Conservation (phyloP, 139 green algal species). For the Chloropicon primus region DNA sequence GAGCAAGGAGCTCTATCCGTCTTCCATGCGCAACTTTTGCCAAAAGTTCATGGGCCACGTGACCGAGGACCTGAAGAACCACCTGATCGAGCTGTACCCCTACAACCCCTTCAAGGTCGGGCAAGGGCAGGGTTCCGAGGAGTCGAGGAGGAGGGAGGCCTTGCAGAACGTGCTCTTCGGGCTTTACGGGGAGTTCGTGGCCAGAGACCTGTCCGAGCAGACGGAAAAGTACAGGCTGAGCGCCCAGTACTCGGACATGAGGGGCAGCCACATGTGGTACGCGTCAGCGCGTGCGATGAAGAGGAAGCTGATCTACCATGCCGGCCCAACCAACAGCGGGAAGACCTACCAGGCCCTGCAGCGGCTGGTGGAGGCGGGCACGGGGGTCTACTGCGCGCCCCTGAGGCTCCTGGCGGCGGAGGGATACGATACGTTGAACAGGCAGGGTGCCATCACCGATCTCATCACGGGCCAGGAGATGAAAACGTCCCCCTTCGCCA, state of each 20-base stretch:
- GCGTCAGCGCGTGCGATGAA: constrained; percentile 58
- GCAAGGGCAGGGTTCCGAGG: neutral
- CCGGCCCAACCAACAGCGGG: constrained; percentile 89
- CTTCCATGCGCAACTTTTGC: neutral
- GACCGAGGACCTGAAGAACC: neutral
- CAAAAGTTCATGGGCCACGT: neutral
- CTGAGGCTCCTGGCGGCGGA: constrained; percentile 90
- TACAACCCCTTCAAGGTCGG: neutral
- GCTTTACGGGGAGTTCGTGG: neutral
- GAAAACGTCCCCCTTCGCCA: constrained; percentile 44
- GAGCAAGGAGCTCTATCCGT: neutral
- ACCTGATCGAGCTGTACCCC: neutral
- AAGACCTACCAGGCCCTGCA: constrained; percentile 85
- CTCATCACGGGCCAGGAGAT: constrained; percentile 77
- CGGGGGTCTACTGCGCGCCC: constrained; percentile 83
- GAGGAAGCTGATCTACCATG: constrained; percentile 76
- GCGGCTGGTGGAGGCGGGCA: constrained; percentile 23
- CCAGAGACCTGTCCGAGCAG: neutral
- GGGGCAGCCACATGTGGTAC: constrained; percentile 45
- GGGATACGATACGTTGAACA: constrained; percentile 47
- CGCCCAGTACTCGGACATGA: neutral
- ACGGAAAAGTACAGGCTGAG: neutral
- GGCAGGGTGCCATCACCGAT: constrained; percentile 32
- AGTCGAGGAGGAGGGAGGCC: neutral
- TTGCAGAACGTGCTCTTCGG: neutral